Percentiles rank a stretch among this genome's conserved stretches.
Evolutionary conservation across 1,284 basidiomycete species (phyloP).

Genomic region (Trichosporon sp.): DNA sequence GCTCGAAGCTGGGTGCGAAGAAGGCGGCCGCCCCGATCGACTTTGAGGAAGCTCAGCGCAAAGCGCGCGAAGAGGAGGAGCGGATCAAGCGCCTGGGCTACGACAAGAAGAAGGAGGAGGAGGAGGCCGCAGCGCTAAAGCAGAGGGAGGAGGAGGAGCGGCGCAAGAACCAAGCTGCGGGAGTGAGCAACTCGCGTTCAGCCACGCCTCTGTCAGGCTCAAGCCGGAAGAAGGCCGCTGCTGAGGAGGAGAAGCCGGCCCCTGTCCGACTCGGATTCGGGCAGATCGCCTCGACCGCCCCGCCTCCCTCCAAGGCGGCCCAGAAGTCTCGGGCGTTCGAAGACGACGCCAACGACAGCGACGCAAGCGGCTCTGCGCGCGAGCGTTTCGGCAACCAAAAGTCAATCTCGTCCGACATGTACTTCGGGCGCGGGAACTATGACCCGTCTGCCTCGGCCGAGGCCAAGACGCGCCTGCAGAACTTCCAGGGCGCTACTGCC

Average conservation of each 20-base stretch:
- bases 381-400: constrained; percentile 90
- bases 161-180: constrained; percentile 53
- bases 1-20: constrained; percentile 66
- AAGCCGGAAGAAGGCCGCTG: constrained; percentile 28
- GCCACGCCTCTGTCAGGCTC: constrained; percentile 14
- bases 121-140: constrained; percentile 50
- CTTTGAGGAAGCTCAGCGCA: constrained; percentile 84
- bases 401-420: constrained; percentile 93
- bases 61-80: constrained; percentile 82
- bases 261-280: constrained; percentile 70
- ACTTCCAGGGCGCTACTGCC: constrained; percentile 85
- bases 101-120: constrained; percentile 71
- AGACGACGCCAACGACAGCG: constrained; percentile 60
- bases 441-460: constrained; percentile 68
- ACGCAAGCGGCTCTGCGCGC: constrained; percentile 58
- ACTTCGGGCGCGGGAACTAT: constrained; percentile 85
- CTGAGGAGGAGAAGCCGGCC: constrained; percentile 34
- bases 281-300: constrained; percentile 53
- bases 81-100: constrained; percentile 75
- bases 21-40: constrained; percentile 70
- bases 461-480: constrained; percentile 72
- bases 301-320: constrained; percentile 53
- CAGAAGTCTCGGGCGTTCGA: constrained; percentile 9
- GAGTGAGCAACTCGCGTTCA: constrained; percentile 11
- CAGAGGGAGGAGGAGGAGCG: constrained; percentile 54